Evolutionary conservation across 495 filamentous ascomycete genomes (phyloP).

Genomic region (Copromyces sp.): DNA sequence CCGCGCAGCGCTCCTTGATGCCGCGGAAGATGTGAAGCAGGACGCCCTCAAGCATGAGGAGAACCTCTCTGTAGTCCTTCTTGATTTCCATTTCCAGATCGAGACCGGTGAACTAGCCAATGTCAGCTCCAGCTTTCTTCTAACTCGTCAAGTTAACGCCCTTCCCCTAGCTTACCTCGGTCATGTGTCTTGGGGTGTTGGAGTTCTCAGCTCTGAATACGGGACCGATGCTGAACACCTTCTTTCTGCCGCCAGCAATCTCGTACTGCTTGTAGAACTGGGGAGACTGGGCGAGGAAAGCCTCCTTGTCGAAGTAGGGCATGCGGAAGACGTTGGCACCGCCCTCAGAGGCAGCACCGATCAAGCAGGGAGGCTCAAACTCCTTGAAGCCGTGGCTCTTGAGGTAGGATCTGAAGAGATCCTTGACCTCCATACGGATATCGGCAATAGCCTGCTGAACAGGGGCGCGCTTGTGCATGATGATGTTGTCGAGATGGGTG

Average conservation of each 20-base stretch:
- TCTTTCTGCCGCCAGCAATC: slow-evolving; percentile 84
- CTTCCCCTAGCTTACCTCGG: slow-evolving; percentile 42
- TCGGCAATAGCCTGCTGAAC: slow-evolving; percentile 74
- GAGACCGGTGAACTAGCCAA: slow-evolving; percentile 65
- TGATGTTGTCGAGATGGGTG: slow-evolving; percentile 78
- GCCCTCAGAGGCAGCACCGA: slow-evolving; percentile 84
- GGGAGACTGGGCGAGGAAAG: slow-evolving; percentile 64
- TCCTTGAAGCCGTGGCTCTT: slow-evolving; percentile 66
- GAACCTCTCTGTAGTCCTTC: slow-evolving; percentile 78
- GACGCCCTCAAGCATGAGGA: slow-evolving; percentile 68
- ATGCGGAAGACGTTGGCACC: slow-evolving; percentile 89
- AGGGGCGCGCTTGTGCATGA: slow-evolving; percentile 81
- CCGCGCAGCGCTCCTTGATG: slow-evolving; percentile 55
- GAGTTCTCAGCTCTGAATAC: slow-evolving; percentile 97
- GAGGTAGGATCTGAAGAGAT: slow-evolving; percentile 74
- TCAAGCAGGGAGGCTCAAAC: slow-evolving; percentile 67
- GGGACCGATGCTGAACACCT: slow-evolving; percentile 80
- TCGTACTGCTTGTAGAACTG: slow-evolving; percentile 97
- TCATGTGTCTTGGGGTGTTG: slow-evolving; percentile 93
- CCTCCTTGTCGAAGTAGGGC: slow-evolving; percentile 79
- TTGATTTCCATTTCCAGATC: slow-evolving; percentile 97
- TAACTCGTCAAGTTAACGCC: background rate
- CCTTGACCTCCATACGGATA: slow-evolving; percentile 72
- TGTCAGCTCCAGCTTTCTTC: background rate
- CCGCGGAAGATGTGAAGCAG: slow-evolving; percentile 82